A percentile compares a stretch with the other conserved stretches of the same genome.
phyloP scores from a whole-genome alignment of 2,329 filamentous ascomycete species.

The Ophiognomonia clavigignenti-juglandacearum region DNA sequence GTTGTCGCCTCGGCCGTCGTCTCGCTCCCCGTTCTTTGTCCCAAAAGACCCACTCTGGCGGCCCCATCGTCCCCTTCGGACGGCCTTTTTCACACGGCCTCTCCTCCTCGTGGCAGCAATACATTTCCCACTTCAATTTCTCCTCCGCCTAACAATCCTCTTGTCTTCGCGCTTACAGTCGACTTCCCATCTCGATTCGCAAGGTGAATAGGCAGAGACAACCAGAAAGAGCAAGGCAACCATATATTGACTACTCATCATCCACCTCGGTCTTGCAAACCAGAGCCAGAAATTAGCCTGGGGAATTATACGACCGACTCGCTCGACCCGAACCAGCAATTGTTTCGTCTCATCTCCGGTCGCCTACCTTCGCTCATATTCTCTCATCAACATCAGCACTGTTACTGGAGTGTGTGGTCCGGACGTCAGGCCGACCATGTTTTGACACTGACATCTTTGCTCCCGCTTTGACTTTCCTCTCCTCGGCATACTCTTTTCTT shows the following conservation, averaged over 20 bases:
- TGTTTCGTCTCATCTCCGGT: slow-evolving; percentile 14
- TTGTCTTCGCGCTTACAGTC: no score
- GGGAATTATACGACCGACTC: slow-evolving; percentile 11
- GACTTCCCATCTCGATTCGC: no score
- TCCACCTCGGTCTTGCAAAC: no score
- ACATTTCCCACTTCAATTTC: not conserved
- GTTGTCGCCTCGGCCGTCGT: not conserved
- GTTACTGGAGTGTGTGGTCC: slow-evolving; percentile 10
- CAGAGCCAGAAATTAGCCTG: slow-evolving; percentile 4
- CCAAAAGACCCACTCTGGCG: slow-evolving; percentile 6
- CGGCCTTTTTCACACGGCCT: not conserved
- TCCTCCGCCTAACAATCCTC: not conserved
- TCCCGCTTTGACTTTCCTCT: slow-evolving; percentile 10
- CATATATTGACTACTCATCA: slow-evolving; percentile 1
- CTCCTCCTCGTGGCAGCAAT: not conserved
- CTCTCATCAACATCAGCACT: slow-evolving; percentile 8
- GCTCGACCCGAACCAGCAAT: slow-evolving; percentile 14
- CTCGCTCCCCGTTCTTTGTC: slow-evolving; percentile 4
- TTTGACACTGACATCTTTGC: slow-evolving; percentile 10
- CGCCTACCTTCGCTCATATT: slow-evolving; percentile 6
- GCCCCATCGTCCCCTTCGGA: not conserved
- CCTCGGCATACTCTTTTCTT: slow-evolving; percentile 6
- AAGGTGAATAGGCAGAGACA: no score
- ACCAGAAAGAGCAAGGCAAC: slow-evolving; percentile 2
- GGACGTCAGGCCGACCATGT: slow-evolving; percentile 15